phyloP scores from a whole-genome alignment of 2,329 filamentous ascomycete species.

The Metarhizium humberi region DNA sequence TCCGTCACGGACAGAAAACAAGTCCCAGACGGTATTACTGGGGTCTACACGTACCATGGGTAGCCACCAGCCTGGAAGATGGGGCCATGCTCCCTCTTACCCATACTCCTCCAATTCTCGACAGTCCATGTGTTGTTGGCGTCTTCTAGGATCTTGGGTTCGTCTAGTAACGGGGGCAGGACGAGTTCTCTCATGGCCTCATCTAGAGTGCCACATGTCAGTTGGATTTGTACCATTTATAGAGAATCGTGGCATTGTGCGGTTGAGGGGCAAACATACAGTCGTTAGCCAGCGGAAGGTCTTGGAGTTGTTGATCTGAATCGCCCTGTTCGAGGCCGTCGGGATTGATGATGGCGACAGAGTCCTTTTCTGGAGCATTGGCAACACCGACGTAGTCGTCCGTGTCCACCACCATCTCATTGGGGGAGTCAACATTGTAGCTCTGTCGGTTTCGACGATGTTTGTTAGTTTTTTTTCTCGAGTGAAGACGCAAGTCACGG shows the following conservation, averaged over 20 bases:
- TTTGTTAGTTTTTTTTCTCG: conserved; percentile 16
- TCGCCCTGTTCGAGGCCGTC: conserved; percentile 38
- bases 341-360: conserved; percentile 45
- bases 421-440: conserved; percentile 46
- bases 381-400: conserved; percentile 44
- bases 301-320: conserved; percentile 34
- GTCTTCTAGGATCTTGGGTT: conserved; percentile 73
- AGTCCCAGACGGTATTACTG: background rate
- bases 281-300: conserved; percentile 41
- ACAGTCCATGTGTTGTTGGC: conserved; percentile 79
- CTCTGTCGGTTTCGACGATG: conserved; percentile 25
- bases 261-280: conserved; percentile 29
- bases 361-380: conserved; percentile 39
- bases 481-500: conserved; percentile 11
- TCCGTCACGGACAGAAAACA: background rate
- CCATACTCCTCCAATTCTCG: conserved; percentile 66
- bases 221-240: background rate
- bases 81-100: conserved; percentile 79
- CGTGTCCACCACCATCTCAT: conserved; percentile 46
- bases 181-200: conserved; percentile 79
- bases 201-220: conserved; percentile 33
- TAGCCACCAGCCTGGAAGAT: conserved; percentile 76
- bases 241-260: background rate
- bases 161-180: conserved; percentile 61
- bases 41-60: conserved; percentile 60